Evolutionary conservation across 2,329 filamentous ascomycete species (phyloP).

Genomic region (Fusarium fracticaudum): DNA sequence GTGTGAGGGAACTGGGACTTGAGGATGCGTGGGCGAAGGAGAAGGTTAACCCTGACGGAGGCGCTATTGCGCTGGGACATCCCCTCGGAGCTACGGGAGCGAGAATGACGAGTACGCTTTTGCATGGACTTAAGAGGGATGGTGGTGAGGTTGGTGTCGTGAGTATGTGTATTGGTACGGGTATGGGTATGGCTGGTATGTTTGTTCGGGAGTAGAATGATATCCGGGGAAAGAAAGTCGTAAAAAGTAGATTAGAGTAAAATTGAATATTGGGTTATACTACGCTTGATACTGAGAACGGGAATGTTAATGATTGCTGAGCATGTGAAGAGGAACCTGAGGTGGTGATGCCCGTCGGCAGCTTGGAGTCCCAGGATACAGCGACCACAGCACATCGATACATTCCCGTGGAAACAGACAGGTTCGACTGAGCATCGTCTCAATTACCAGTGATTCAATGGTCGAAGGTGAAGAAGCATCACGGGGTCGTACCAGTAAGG

Average conservation of each 20-base stretch:
- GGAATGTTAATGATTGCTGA: not conserved
- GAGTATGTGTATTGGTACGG: conserved; percentile 87
- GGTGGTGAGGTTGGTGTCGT: conserved; percentile 83
- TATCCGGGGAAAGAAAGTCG: not conserved
- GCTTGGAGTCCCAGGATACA: not conserved
- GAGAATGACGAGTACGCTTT: conserved; percentile 78
- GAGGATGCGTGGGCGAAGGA: conserved; percentile 69
- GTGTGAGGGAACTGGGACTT: conserved; percentile 74
- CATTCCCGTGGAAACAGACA: not conserved
- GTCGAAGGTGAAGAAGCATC: not conserved
- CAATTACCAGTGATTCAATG: not conserved
- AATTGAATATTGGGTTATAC: not conserved
- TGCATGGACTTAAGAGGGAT: conserved; percentile 72
- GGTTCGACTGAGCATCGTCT: not conserved
- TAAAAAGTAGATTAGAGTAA: not conserved
- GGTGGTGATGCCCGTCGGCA: not conserved
- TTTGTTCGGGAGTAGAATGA: conserved; percentile 36
- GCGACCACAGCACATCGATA: not conserved
- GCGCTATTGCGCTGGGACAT: conserved; percentile 93
- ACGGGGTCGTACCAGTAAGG: not conserved
- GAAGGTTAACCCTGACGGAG: conserved; percentile 89
- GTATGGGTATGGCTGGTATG: conserved; percentile 42
- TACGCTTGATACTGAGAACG: not conserved
- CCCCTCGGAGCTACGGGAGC: conserved; percentile 90
- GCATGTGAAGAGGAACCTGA: not conserved